Evolutionary conservation across 2,329 filamentous ascomycete species (phyloP).

Genomic region (Beauveria varroae): DNA sequence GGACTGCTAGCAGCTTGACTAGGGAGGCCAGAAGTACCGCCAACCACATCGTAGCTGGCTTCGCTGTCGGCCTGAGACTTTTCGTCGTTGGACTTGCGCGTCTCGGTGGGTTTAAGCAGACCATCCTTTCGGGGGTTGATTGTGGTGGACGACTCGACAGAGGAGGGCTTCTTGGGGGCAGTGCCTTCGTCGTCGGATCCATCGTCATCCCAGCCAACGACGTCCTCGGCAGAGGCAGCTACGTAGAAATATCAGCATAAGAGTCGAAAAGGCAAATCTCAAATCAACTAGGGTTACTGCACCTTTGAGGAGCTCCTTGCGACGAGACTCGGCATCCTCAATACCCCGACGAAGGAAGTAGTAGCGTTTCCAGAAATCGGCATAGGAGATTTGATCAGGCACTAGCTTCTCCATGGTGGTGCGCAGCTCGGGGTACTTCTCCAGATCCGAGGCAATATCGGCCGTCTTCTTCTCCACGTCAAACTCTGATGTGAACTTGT

Average conservation of each 20-base stretch:
- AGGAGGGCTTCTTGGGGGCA: slow-evolving; percentile 34
- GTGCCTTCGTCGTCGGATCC: slow-evolving; percentile 43
- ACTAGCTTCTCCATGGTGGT: slow-evolving; percentile 91
- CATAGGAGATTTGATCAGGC: slow-evolving; percentile 85
- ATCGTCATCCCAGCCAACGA: slow-evolving; percentile 66
- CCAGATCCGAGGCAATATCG: slow-evolving; percentile 71
- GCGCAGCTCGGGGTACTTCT: slow-evolving; percentile 79
- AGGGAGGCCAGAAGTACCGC: slow-evolving; percentile 64
- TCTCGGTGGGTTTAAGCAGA: slow-evolving; percentile 53
- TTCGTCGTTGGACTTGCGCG: slow-evolving; percentile 75
- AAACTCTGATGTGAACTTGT: slow-evolving; percentile 65
- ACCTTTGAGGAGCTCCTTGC: slow-evolving; percentile 90
- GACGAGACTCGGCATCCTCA: slow-evolving; percentile 82
- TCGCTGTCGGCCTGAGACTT: slow-evolving; percentile 91
- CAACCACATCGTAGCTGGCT: slow-evolving; percentile 90
- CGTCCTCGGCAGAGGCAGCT: slow-evolving; percentile 65
- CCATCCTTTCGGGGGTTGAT: slow-evolving; percentile 44
- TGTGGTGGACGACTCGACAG: slow-evolving; percentile 51
- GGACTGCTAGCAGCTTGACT: slow-evolving; percentile 69
- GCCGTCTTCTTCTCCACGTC: slow-evolving; percentile 78
- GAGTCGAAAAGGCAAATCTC: background rate
- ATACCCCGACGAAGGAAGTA: slow-evolving; percentile 91
- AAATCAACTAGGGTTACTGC: slow-evolving; percentile 25
- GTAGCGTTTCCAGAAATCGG: slow-evolving; percentile 87
- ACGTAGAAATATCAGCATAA: slow-evolving; percentile 15